Evolutionary conservation across 2,329 filamentous ascomycete species (phyloP), one percentile per base, ranked within the genome.

Genomic region (Phoma sp.): DNA sequence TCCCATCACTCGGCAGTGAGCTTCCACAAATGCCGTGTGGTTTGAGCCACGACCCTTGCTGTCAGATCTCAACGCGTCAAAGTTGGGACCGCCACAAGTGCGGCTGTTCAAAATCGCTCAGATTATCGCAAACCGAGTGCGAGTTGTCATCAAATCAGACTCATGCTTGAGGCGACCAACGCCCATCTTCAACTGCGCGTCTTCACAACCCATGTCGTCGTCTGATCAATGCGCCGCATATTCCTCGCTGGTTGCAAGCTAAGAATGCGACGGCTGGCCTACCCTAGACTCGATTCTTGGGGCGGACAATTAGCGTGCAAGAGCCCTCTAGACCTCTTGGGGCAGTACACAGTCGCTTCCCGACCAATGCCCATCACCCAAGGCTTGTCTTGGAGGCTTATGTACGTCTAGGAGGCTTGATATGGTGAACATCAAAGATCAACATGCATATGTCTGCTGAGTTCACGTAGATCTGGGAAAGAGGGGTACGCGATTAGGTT

Each of bases 311-410:
- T 54, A 54, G 45, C 34, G 51, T 23, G 12, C 21, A 10, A 47
- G 14, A 29, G 7, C 15, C 38, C 48, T 34, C 43, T 48, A 53
- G 38, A 43, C 32, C 20, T n/a, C 21, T 39, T 48, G 38, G 11
- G 45, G 46, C 34, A 54, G 23, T 37, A 28, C 30, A 37, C 18
- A 34, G 20, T 49, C 34, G 45, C 45, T 33, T 54, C n/a, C 30
- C 17, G n/a, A 28, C 51, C 51, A 54, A 49, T 54, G 17, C 17
- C 23, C 28, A 5, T 36, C 39, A 21, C 26, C n/a, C 46, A 54
- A 54, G 51, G 39, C 51, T 54, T 28, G 45, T 20, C 51, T 45
- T 49, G 39, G 18, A 12, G 28, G 51, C 51, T 54, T 54, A 18
- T 48, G 15, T 45, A 30, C 34, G 33, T 49, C 51, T 49, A 49